Evolutionary conservation across 2,329 filamentous ascomycete genomes (phyloP).

Genomic region (Colletotrichum chlorophyti): DNA sequence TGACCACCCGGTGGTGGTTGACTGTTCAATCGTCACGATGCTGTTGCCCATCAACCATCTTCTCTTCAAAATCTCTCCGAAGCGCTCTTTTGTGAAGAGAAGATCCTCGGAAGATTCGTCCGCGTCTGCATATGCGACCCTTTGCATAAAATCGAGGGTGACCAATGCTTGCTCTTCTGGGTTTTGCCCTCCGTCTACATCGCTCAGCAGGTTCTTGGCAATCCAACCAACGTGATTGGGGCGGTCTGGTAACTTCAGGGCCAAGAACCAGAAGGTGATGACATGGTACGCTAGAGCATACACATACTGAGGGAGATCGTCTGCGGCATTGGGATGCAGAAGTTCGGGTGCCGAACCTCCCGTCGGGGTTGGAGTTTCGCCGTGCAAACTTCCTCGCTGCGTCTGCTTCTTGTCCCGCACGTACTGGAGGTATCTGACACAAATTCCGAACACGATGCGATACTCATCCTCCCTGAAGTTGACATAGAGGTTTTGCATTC

Average conservation of each 20-base stretch:
- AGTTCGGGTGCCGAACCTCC: constrained; percentile 15
- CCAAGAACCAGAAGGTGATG: constrained; percentile 96
- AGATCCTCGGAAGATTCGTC: constrained; percentile 76
- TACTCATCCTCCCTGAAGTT: constrained; percentile 94
- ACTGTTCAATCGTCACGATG: constrained; percentile 77
- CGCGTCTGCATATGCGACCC: constrained; percentile 83
- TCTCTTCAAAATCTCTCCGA: constrained; percentile 71
- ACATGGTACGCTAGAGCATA: constrained; percentile 94
- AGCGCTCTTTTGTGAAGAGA: constrained; percentile 68
- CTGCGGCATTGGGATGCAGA: constrained; percentile 44
- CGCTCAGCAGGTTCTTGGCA: constrained; percentile 82
- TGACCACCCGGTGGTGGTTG: constrained; percentile 69
- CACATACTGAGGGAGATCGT: constrained; percentile 91
- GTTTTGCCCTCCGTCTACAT: constrained; percentile 74
- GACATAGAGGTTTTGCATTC: constrained; percentile 82
- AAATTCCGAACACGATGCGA: constrained; percentile 93
- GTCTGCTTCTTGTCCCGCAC: constrained; percentile 71
- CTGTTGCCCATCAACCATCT: constrained; percentile 78
- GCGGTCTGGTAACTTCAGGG: constrained; percentile 83
- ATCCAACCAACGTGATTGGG: constrained; percentile 90
- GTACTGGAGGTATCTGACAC: constrained; percentile 90
- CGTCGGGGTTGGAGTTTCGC: constrained; percentile 42
- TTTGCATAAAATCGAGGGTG: constrained; percentile 93
- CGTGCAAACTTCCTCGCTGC: constrained; percentile 51
- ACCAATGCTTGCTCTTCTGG: constrained; percentile 93